Evolutionary conservation across 768 basidiomycete species (phyloP).

Genomic region (Mycena floridula): DNA sequence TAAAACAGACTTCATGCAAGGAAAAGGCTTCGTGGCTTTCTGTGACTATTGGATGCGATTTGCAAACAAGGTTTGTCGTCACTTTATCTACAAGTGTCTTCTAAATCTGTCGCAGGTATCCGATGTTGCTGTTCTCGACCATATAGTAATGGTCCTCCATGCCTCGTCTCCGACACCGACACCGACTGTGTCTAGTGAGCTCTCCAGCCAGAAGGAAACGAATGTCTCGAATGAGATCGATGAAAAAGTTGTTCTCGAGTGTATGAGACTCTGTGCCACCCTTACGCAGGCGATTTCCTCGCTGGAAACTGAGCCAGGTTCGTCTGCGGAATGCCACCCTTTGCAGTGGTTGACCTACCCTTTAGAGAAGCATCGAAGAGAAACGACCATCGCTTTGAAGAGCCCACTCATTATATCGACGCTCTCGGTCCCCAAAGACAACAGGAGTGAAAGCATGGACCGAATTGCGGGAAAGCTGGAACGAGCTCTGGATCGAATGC

Average conservation of each 20-base stretch:
- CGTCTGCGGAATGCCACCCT: too few relatives aligned
- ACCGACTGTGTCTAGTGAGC: too few relatives aligned
- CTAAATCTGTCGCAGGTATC: too few relatives aligned
- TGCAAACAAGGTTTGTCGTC: slow-evolving; percentile 49
- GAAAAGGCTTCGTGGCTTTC: slow-evolving; percentile 50
- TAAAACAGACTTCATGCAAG: slow-evolving; percentile 34
- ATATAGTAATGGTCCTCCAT: too few relatives aligned
- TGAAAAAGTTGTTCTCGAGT: slow-evolving; percentile 21
- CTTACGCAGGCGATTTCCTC: slow-evolving; percentile 40
- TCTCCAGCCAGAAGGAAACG: too few relatives aligned
- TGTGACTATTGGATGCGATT: slow-evolving; percentile 72
- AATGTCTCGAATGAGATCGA: background rate
- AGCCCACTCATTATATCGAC: slow-evolving; percentile 14
- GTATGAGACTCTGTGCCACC: slow-evolving; percentile 34
- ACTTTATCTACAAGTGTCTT: too few relatives aligned
- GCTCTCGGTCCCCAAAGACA: slow-evolving; percentile 8
- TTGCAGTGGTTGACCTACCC: background rate
- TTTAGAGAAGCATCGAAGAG: background rate
- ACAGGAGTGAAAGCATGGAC: slow-evolving; percentile 23
- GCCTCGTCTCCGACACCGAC: too few relatives aligned
- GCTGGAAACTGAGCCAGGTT: too few relatives aligned
- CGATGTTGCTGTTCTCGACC: too few relatives aligned
- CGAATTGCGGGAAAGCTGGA: slow-evolving; percentile 48
- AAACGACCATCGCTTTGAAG: background rate
- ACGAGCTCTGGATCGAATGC: slow-evolving; percentile 53